These are phyloP conservation scores for Alternaria infectoria DNA, from an alignment of 2,329 filamentous ascomycete genomes.

Conservation along the genomic window DNA sequence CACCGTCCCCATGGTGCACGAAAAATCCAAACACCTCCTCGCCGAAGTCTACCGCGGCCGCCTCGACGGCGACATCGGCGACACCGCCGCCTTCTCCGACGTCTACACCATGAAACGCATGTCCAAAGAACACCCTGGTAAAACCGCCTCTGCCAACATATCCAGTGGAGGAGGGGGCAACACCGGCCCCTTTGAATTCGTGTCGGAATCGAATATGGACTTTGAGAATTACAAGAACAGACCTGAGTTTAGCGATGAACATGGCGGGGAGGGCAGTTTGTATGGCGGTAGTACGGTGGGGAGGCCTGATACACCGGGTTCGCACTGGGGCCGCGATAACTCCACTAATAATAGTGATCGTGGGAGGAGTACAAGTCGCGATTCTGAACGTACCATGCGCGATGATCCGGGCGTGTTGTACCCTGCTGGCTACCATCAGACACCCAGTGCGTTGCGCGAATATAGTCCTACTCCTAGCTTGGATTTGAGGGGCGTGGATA, in stretches of 20 bases:
- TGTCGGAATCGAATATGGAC: constrained; percentile 83
- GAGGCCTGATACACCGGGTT: constrained; percentile 65
- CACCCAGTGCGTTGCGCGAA: constrained; percentile 51
- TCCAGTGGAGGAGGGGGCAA: constrained; percentile 6
- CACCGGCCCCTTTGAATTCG: constrained; percentile 78
- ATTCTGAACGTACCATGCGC: constrained; percentile 35
- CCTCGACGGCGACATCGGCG: constrained; percentile 64
- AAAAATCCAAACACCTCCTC: constrained; percentile 84
- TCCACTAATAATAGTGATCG: constrained; percentile 13
- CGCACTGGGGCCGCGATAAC: constrained; percentile 16
- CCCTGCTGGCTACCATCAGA: constrained; percentile 56
- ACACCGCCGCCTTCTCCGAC: constrained; percentile 79
- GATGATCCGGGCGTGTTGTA: constrained; percentile 49
- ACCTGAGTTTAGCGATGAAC: constrained; percentile 84
- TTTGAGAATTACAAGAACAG: constrained; percentile 92
- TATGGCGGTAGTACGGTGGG: constrained; percentile 64
- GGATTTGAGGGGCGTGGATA: constrained; percentile 25
- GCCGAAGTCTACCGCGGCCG: constrained; percentile 86
- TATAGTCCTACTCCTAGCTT: constrained; percentile 49
- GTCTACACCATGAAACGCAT: constrained; percentile 83
- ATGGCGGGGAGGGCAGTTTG: constrained; percentile 70
- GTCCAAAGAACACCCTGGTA: constrained; percentile 65
- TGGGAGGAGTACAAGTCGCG: constrained; percentile 30
- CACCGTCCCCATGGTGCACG: constrained; percentile 94
- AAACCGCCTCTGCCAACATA: constrained; percentile 36